Base-by-base conservation (phyloP, 2,329 filamentous ascomycete genomes). In the Monosporascus sp. region DNA sequence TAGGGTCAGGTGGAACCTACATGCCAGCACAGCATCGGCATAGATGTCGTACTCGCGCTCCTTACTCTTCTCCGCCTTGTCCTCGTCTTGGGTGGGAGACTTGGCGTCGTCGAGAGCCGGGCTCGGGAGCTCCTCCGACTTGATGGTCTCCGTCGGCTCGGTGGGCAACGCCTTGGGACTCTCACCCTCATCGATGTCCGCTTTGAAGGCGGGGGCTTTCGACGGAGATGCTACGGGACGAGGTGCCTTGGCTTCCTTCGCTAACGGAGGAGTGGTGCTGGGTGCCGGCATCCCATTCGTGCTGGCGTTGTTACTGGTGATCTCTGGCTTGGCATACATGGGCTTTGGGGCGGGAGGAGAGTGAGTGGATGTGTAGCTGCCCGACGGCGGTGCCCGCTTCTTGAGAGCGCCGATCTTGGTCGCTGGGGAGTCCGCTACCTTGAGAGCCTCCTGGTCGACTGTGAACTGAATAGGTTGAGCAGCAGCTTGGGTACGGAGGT, bases 401-500 rank as follows among this genome's bases (percentile, higher is more conserved):
- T 89, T 92, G 58, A 79, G 72, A 3, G 77, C 71, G 37, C 77
- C 69, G 52, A 76, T 76, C 60, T 85, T 86, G 61, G 87, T 85
- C 47, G 92, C 77, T 63, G 87, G 89, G 60, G 85, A 89, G 69
- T 99, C 94, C 39, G 83, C 83, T 47, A 96, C 85, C 77, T 91
- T 90, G 63, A 99, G 85, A 53, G 90, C 89, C 74, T 96, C 90
- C 74, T 99, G 93, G 70, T 99, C 94, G 68, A 99, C 94, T 5
- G 94, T 99, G 79, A 99, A 99, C 74, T 99, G 94, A 62, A 99
- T 99, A 51, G 94, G 94, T 47, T 92, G 91, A 18, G 92, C 92
- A 37, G 94, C 94, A 59, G 94, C 94, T 85, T 96, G 94, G 48
- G 94, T 99, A 66, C 94, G 90, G 64, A 99, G 86, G 76, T 99